These are phyloP conservation scores for Cerioporus squamosus DNA, from an alignment of 1,284 basidiomycete species.

Conservation along the genomic window DNA sequence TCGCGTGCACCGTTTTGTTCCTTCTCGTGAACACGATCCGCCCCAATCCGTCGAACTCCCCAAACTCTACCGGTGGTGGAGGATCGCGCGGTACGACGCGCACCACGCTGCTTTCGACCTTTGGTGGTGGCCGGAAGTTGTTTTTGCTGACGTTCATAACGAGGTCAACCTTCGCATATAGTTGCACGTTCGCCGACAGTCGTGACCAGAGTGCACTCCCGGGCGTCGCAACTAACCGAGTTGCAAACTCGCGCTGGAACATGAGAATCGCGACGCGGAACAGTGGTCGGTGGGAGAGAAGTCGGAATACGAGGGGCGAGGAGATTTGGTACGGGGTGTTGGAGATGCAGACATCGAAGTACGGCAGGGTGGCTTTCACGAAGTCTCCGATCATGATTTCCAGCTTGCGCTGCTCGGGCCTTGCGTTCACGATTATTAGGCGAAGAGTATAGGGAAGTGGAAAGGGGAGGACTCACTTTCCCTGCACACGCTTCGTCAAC, in stretches of 20 bases:
- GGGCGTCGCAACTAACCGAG: slow-evolving; percentile 89
- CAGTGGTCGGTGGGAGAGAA: slow-evolving; percentile 94
- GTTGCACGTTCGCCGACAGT: slow-evolving; percentile 95
- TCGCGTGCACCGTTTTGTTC: slow-evolving; percentile 89
- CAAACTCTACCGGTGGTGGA: slow-evolving; percentile 93
- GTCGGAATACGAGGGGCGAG: slow-evolving; percentile 95
- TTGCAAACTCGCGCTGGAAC: slow-evolving; percentile 99
- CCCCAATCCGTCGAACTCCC: slow-evolving; percentile 96
- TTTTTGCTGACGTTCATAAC: slow-evolving; percentile 96
- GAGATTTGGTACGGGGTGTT: slow-evolving; percentile 99
- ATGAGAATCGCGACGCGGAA: slow-evolving; percentile 96
- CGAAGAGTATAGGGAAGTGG: slow-evolving; percentile 3
- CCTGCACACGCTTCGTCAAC: slow-evolving; percentile 95
- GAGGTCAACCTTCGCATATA: slow-evolving; percentile 94
- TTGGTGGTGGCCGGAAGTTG: slow-evolving; percentile 95
- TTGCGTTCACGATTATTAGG: slow-evolving; percentile 36
- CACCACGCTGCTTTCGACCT: slow-evolving; percentile 94
- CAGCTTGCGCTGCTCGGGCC: slow-evolving; percentile 93
- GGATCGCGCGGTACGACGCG: slow-evolving; percentile 93
- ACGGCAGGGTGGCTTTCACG: slow-evolving; percentile 95
- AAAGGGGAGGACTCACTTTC: slow-evolving; percentile 75
- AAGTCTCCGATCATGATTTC: slow-evolving; percentile 97
- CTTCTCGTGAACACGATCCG: slow-evolving; percentile 89
- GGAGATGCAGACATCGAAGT: slow-evolving; percentile 99
- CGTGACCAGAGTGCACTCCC: slow-evolving; percentile 92